Evolutionary conservation across 441 rosid genomes (phyloP), one percentile per base, ranked within the genome.

Genomic region (Capsella rubella): DNA sequence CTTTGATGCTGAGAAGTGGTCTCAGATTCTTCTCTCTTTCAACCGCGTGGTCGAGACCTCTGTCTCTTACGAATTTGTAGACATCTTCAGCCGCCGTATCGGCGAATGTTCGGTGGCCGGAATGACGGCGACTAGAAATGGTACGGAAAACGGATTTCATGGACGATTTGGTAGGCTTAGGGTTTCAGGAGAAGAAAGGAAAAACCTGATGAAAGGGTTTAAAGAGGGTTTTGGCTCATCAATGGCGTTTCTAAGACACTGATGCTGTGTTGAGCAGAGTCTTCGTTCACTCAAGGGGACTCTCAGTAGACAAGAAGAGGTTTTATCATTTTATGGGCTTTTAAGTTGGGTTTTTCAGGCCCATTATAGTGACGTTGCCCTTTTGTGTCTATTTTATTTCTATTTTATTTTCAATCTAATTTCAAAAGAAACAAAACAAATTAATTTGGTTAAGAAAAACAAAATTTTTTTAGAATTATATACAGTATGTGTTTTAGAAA

Each of bases 21-120:
- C 79, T 83, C 45, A 95, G 87, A 78, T 92, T 89, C 74, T 86
- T 90, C 65, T 90, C 97, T 55, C 92, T 81, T 78, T 87, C 93
- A 13, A 90, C 97, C 0, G 85, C 92, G 82, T 92, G 97, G 82
- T 92, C 95, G 16, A 92, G 89, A 16, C 97, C 99, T 31, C 97
- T 84, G 90, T 95, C 97, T 55, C 93, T 87, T 3, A 85, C 82
- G 79, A 79, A 84, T 76, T 79, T 85, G 81, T 82, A 62, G 46
- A 78, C 56, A 3, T 84, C 74, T 37, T 82, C 72, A 76, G 75
- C 67, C 78, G 80, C 62, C 39, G 73, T 50, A 25, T 86, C 86
- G 67, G 85, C 77, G 64, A 82, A 71, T 59, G 79, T 34, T 15
- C 84, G 81, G 54, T 57, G 72, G 52, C 66, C 72, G 40, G 54